Percentiles rank a stretch among this genome's conserved stretches.
Conservation (phyloP, 2,329 filamentous ascomycete genomes). For the Plectosphaerella cucumerina region DNA sequence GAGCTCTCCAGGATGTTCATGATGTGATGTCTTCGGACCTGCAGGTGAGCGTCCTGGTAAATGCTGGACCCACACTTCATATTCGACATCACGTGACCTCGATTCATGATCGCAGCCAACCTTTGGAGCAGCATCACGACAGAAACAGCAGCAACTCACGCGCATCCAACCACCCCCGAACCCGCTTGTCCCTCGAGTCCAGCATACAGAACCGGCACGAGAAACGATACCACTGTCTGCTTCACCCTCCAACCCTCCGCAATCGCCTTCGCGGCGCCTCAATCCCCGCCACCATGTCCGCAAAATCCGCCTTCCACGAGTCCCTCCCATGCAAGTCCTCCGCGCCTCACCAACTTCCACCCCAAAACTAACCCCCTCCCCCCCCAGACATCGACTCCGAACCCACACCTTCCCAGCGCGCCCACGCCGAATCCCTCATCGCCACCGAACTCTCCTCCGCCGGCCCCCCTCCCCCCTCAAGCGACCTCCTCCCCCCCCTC, state of each 20-base stretch:
- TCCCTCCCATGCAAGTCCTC: conserved; percentile 68
- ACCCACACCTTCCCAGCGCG: conserved; percentile 58
- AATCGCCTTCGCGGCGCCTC: neutral
- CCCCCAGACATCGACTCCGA: conserved; percentile 73
- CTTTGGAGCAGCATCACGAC: too few relatives aligned
- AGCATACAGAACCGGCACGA: too few relatives aligned
- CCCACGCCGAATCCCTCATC: conserved; percentile 67
- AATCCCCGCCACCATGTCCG: conserved; percentile 14
- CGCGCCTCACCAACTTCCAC: conserved; percentile 1
- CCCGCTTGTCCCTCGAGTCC: too few relatives aligned
- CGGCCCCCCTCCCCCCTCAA: conserved; percentile 36
- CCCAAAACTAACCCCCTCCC: conserved; percentile 17
- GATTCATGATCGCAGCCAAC: too few relatives aligned
- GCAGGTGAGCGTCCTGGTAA: too few relatives aligned
- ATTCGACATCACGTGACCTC: too few relatives aligned
- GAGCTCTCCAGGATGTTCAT: too few relatives aligned
- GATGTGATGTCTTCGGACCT: too few relatives aligned
- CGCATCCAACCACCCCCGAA: too few relatives aligned
- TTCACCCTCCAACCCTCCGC: neutral
- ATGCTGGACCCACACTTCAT: too few relatives aligned
- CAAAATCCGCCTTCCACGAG: conserved; percentile 55
- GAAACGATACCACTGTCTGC: too few relatives aligned
- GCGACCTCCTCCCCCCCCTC: conserved; percentile 54
- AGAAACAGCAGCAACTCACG: too few relatives aligned
- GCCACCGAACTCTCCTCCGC: conserved; percentile 55